phyloP scores from a whole-genome alignment of 2,329 filamentous ascomycete species.

The Neopestalotiopsis sp. region DNA sequence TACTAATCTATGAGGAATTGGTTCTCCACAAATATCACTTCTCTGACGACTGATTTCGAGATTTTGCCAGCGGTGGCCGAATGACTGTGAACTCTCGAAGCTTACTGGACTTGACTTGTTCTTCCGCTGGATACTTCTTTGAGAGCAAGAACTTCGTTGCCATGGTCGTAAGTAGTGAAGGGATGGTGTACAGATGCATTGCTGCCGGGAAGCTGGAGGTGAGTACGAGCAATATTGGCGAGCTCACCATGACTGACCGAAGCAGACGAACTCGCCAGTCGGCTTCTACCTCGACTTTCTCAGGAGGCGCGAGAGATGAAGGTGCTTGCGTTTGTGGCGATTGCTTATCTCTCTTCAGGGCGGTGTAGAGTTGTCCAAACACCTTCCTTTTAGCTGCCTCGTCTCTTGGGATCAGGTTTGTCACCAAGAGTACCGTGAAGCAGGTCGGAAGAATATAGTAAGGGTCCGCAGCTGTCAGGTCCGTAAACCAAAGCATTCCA shows the following conservation, averaged over 20 bases:
- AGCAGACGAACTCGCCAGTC: constrained; percentile 1
- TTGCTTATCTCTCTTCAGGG: background rate
- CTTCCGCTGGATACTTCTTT: constrained; percentile 31
- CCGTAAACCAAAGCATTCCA: constrained; percentile 61
- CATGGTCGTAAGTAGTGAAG: constrained; percentile 36
- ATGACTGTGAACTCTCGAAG: constrained; percentile 27
- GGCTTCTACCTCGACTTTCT: background rate
- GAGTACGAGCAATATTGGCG: constrained; percentile 35
- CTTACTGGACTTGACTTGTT: constrained; percentile 25
- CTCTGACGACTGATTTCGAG: background rate
- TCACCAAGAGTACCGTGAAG: constrained; percentile 41
- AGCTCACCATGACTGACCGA: background rate
- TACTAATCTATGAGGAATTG: background rate
- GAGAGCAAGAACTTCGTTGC: constrained; percentile 28
- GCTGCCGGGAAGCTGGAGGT: constrained; percentile 48
- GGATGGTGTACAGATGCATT: constrained; percentile 50
- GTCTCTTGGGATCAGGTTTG: constrained; percentile 40
- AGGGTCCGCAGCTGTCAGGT: constrained; percentile 59
- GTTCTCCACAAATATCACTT: background rate
- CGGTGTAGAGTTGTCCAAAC: constrained; percentile 7
- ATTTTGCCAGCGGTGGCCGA: constrained; percentile 20
- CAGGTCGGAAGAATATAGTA: constrained; percentile 52
- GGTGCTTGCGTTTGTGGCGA: background rate
- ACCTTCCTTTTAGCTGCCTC: constrained; percentile 19
- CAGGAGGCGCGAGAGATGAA: background rate